Evolutionary conservation across 495 filamentous ascomycete genomes (phyloP), one percentile per base, ranked within the genome.

Genomic region (Lentithecium fluviatile): DNA sequence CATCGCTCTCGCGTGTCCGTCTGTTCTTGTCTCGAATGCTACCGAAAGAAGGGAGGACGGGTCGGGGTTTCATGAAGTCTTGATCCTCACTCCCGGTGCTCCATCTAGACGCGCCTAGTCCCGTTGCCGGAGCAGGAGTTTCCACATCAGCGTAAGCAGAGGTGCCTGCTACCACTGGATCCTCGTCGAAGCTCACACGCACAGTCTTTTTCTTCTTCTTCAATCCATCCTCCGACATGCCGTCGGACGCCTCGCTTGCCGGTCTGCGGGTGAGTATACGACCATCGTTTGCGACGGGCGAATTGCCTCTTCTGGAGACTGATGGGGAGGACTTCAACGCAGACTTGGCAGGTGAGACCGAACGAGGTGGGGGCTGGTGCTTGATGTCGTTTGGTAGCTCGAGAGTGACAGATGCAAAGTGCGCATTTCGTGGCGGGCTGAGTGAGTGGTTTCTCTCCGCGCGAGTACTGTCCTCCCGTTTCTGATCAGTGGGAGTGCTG

Each of bases 121-220:
- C 52, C 6, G 43, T 60, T 13, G 62, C 53, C 10, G 58, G 45
- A 13, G 57, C 52, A 34, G 52, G 65, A 37, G 52, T 51, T 54
- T 53, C 42, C 8, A 42, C 25, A 24, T 58, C 51, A 1, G 53
- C 10, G n/a, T 66, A 61, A 17, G 81, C 82, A 6, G 84, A 82
- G 29, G 83, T 77, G 20, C 81, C 85, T 10, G 86, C 82, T 52
- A 85, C 73, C 40, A 84, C 78, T 0, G 83, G 77, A 36, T 83
- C 81, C 21, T 95, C 90, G 62, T 94, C 89, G 65, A 96, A 96
- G 73, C 90, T 96, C 62, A 96, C 91, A 51, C 90, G 83, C 7
- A 81, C 85, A 24, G 78, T 75, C 68, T 87, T 92, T 72, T 85
- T 93, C 45, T 82, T 86, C 58, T 71, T 72, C 24, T 78, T 71